These are phyloP conservation scores for Backusella sp. DNA, from an alignment of 192 early-diverging fungal species.

Conservation along the genomic window DNA sequence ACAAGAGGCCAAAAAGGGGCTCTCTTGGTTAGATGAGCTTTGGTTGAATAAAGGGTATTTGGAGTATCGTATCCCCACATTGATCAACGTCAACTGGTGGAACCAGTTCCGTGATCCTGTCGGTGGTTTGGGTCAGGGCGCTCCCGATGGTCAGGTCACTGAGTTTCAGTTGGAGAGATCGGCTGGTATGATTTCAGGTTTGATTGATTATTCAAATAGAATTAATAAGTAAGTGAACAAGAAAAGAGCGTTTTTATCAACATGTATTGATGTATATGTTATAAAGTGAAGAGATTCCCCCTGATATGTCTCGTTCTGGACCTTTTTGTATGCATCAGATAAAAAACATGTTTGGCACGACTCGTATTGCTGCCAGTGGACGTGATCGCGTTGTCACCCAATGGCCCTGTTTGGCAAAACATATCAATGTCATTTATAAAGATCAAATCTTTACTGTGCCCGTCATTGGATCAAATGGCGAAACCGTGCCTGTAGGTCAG, in stretches of 20 bases:
- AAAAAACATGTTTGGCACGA: constrained; percentile 80
- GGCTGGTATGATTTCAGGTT: constrained; percentile 65
- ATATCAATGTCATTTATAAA: constrained; percentile 84
- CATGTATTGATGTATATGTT: background rate
- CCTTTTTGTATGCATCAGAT: constrained; percentile 97
- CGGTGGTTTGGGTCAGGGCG: constrained; percentile 36
- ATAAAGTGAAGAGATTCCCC: constrained; percentile 49
- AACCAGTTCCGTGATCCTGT: constrained; percentile 64
- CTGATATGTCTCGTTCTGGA: constrained; percentile 65
- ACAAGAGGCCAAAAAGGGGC: constrained; percentile 48
- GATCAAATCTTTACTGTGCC: constrained; percentile 84
- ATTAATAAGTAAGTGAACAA: constrained; percentile 54
- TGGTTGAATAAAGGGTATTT: constrained; percentile 83
- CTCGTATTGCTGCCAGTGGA: constrained; percentile 66
- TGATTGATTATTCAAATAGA: constrained; percentile 73
- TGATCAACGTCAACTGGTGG: constrained; percentile 94
- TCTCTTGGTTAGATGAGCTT: constrained; percentile 87
- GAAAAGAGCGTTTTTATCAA: constrained; percentile 11
- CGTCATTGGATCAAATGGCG: constrained; percentile 66
- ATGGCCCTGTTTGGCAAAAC: constrained; percentile 71
- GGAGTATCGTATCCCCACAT: constrained; percentile 78
- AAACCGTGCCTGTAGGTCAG: constrained; percentile 52
- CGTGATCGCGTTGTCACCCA: constrained; percentile 70
- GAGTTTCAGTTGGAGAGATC: constrained; percentile 77
- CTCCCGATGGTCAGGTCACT: constrained; percentile 56